phyloP scores from a whole-genome alignment of 306 rosid species.

The Dalbergia cultrata region DNA sequence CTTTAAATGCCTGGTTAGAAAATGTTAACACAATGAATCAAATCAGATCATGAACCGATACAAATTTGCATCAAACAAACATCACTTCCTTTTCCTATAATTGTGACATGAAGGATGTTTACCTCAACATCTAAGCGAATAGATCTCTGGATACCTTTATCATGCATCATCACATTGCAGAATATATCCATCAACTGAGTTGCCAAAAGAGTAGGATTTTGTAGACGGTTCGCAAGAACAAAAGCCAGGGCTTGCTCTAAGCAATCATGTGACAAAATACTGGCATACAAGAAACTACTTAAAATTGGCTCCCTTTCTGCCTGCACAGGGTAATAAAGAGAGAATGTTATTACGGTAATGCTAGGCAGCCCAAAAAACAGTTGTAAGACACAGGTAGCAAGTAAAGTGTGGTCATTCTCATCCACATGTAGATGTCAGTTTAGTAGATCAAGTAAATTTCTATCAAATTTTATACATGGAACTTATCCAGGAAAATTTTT shows the following conservation, averaged over 20 bases:
- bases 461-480: no score
- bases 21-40: constrained; percentile 13
- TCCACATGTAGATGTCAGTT: no score
- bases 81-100: neutral
- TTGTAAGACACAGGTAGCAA: no score
- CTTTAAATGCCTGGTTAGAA: constrained; percentile 69
- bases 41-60: neutral
- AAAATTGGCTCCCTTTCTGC: constrained; percentile 87
- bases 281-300: constrained; percentile 82
- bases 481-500: no score
- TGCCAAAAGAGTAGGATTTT: constrained; percentile 80
- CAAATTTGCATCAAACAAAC: neutral
- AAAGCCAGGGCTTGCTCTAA: constrained; percentile 87
- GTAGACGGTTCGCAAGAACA: constrained; percentile 78
- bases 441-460: no score
- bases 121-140: constrained; percentile 82
- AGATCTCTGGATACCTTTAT: constrained; percentile 61
- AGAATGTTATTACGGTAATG: no score
- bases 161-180: constrained; percentile 62
- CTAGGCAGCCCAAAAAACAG: no score
- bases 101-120: neutral
- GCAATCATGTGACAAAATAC: constrained; percentile 78
- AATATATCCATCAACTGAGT: constrained; percentile 84
- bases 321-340: constrained; percentile 46
- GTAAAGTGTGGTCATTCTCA: no score